phyloP scores from a whole-genome alignment of 441 rosid species.

The Brassica balearica region DNA sequence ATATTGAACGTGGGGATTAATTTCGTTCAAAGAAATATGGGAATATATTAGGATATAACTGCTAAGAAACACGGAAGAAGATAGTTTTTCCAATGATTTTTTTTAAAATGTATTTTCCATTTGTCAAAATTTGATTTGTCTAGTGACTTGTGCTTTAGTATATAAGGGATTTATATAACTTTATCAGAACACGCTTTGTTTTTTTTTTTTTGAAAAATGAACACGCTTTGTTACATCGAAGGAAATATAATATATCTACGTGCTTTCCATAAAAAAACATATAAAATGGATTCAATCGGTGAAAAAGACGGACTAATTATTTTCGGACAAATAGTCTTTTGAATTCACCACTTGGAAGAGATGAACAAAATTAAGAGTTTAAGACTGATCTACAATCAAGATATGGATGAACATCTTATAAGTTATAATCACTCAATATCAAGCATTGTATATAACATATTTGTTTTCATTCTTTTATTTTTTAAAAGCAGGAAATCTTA shows the following conservation, averaged over 20 bases:
- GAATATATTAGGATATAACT: too few species aligned
- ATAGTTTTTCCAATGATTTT: too few species aligned
- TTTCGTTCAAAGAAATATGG: too few species aligned
- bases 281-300: not conserved
- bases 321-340: not conserved
- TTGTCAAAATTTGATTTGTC: too few species aligned
- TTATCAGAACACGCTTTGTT: conserved; percentile 6
- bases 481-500: not conserved
- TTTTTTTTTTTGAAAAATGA: not conserved
- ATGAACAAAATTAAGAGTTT: not conserved
- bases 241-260: conserved; percentile 19
- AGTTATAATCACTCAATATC: not conserved
- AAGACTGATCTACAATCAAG: not conserved
- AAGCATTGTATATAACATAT: conserved; percentile 13
- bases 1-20: too few species aligned
- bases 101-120: too few species aligned
- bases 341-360: not conserved
- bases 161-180: conserved; percentile 2
- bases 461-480: conserved; percentile 3
- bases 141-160: too few species aligned
- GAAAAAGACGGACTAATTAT: too few species aligned
- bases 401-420: not conserved
- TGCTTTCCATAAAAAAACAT: conserved; percentile 33
- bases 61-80: too few species aligned
- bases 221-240: conserved; percentile 14